Percentiles rank a stretch among this genome's conserved stretches.
These are phyloP conservation scores for Nannizziopsis arthrosporioides DNA, from an alignment of 2,329 filamentous ascomycete species.

Conservation along the genomic window DNA sequence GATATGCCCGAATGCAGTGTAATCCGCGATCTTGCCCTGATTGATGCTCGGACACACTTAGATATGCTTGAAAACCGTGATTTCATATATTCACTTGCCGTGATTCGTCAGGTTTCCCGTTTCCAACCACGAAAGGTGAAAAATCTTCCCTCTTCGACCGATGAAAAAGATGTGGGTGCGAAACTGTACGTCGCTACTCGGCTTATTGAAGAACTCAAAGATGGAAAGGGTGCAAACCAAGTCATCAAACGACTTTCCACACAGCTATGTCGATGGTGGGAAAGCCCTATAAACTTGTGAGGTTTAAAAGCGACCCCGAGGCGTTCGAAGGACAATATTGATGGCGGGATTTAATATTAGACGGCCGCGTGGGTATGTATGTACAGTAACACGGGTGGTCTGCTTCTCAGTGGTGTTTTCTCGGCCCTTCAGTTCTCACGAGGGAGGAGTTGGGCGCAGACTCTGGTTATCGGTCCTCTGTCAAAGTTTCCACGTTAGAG, in stretches of 20 bases:
- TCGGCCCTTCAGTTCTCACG: no score
- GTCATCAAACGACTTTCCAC: conserved; percentile 59
- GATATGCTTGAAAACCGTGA: conserved; percentile 78
- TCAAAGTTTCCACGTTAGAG: no score
- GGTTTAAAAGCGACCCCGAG: neutral
- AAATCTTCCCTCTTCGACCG: conserved; percentile 47
- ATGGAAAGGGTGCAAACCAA: conserved; percentile 60
- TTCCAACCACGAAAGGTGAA: conserved; percentile 37
- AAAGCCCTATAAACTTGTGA: conserved; percentile 13
- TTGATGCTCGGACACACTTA: conserved; percentile 56
- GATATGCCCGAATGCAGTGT: conserved; percentile 42
- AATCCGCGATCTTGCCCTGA: conserved; percentile 54
- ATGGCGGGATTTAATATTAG: no score
- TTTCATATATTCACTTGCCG: conserved; percentile 77
- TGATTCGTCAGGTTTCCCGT: conserved; percentile 62
- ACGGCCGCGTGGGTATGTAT: no score
- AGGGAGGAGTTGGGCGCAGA: no score
- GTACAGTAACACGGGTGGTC: no score
- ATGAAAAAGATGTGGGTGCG: conserved; percentile 55
- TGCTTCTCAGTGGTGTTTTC: no score
- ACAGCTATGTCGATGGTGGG: conserved; percentile 50
- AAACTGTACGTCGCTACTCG: conserved; percentile 58
- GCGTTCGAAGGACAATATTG: neutral
- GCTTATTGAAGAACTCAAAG: conserved; percentile 55
- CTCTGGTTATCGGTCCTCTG: no score